A percentile compares a stretch with the other conserved stretches of the same genome.
Evolutionary conservation across 108 stramenopile species (phyloP).

Genomic region (Cyclotella sp.): DNA sequence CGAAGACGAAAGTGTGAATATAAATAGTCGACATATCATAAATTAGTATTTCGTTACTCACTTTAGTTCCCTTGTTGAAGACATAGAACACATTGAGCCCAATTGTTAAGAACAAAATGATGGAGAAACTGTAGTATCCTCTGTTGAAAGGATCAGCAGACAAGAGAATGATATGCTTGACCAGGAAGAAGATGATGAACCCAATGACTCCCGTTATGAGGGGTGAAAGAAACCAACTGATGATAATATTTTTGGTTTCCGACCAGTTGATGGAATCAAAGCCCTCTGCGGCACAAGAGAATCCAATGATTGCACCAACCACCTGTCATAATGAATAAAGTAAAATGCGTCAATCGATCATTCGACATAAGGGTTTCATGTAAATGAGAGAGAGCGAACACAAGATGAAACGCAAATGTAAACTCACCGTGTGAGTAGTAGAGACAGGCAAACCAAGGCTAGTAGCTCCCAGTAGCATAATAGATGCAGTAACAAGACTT

Average conservation of each 20-base stretch:
- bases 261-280: slow-evolving; percentile 53
- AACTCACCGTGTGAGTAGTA: slow-evolving; percentile 34
- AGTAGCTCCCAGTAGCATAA: slow-evolving; percentile 40
- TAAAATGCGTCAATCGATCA: neutral
- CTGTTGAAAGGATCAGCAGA: slow-evolving; percentile 48
- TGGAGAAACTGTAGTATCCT: slow-evolving; percentile 55
- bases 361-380: too few relatives aligned
- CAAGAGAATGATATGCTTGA: slow-evolving; percentile 26
- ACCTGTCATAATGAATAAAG: neutral
- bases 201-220: slow-evolving; percentile 48
- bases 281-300: slow-evolving; percentile 29
- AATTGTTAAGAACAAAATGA: slow-evolving; percentile 53
- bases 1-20: neutral
- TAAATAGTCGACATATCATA: too few relatives aligned
- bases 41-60: too few relatives aligned
- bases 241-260: slow-evolving; percentile 43
- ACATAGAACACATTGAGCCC: slow-evolving; percentile 59
- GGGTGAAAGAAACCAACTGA: slow-evolving; percentile 64
- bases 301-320: slow-evolving; percentile 30
- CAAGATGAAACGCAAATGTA: neutral
- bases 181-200: slow-evolving; percentile 39
- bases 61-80: slow-evolving; percentile 54
- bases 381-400: neutral
- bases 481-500: slow-evolving; percentile 47
- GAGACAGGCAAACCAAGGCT: slow-evolving; percentile 38